Conservation (phyloP, 805 yeast species). For the Starmera quercuum region DNA sequence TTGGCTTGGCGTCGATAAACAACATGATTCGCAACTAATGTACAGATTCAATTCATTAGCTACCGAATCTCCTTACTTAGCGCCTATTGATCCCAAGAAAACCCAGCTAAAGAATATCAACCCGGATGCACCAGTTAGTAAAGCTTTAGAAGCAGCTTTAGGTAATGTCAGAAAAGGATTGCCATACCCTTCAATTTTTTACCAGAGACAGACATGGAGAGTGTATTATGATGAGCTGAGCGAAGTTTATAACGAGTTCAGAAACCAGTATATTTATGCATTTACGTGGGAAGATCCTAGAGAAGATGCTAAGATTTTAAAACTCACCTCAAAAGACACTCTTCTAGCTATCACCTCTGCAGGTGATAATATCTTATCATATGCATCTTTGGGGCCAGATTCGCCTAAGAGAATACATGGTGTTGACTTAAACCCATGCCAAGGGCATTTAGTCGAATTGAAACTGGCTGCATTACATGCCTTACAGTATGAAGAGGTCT, state of each 20-base stretch:
- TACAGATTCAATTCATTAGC: slow-evolving; percentile 61
- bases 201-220: slow-evolving; percentile 72
- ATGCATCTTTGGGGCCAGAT: slow-evolving; percentile 55
- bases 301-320: slow-evolving; percentile 64
- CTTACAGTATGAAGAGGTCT: slow-evolving; percentile 48
- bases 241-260: slow-evolving; percentile 63
- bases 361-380: slow-evolving; percentile 72
- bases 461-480: slow-evolving; percentile 65
- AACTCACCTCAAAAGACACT: slow-evolving; percentile 55
- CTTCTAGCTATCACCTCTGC: slow-evolving; percentile 82
- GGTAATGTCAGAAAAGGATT: slow-evolving; percentile 51
- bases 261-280: slow-evolving; percentile 75
- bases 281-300: slow-evolving; percentile 90
- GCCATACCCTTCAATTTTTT: slow-evolving; percentile 76
- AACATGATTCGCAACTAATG: slow-evolving; percentile 38
- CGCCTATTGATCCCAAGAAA: slow-evolving; percentile 36
- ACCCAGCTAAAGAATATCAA: background rate
- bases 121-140: slow-evolving; percentile 36
- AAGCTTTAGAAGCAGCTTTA: slow-evolving; percentile 75
- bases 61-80: slow-evolving; percentile 75
- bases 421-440: slow-evolving; percentile 78
- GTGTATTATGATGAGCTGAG: slow-evolving; percentile 71
- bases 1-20: slow-evolving; percentile 73
- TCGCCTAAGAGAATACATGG: slow-evolving; percentile 78
- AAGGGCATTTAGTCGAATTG: slow-evolving; percentile 72